Base-by-base conservation (phyloP, 495 filamentous ascomycete species). In the Cetradonia linearis region DNA sequence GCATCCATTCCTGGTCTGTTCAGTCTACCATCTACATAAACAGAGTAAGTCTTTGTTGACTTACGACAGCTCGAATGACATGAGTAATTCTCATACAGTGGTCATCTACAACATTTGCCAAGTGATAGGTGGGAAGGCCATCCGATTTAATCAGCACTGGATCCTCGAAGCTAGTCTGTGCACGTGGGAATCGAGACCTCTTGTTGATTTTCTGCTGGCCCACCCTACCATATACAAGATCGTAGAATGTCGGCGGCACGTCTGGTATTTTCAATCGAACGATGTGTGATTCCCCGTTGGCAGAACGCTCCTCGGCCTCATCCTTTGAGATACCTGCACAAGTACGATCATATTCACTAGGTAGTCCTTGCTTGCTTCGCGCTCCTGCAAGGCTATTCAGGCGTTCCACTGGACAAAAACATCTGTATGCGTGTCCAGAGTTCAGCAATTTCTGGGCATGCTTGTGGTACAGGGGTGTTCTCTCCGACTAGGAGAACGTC, bases 71-170 rank as follows among this genome's bases (percentile, higher is more conserved):
- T 44, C 93, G 82, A 55, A 97, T 86, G 28, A 98, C 94, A 72
- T 96, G 91, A 5, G 90, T 97, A 67, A 98, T 94, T 55, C 86
- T 71, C 93, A 98, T 98, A 54, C 80, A 73, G 68, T 94, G 88
- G 70, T 98, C 93, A 70, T 98, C 93, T 25, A 98, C 85, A 28
- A 98, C 91, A 71, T 96, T 97, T 5, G 93, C 93, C 56, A 98
- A 83, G 70, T 97, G 93, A 68, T 98, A 98, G 10, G 93, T 97
- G 1, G 93, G 93, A 56, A 85, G 83, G 0, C 91, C 91, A 67
- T 98, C 93, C 9, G 83, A 84, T 71, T 97, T 98, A 31, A 95
- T 70, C 48, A 98, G 74, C 63, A 98, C 84, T 10, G 88, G 90
- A 69, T 91, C 88, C 58, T 88, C 86, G 56, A 79, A 86, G 72